These are phyloP conservation scores for Piper betle DNA, from an alignment of 164 flowering plant genomes.

Conservation along the genomic window DNA sequence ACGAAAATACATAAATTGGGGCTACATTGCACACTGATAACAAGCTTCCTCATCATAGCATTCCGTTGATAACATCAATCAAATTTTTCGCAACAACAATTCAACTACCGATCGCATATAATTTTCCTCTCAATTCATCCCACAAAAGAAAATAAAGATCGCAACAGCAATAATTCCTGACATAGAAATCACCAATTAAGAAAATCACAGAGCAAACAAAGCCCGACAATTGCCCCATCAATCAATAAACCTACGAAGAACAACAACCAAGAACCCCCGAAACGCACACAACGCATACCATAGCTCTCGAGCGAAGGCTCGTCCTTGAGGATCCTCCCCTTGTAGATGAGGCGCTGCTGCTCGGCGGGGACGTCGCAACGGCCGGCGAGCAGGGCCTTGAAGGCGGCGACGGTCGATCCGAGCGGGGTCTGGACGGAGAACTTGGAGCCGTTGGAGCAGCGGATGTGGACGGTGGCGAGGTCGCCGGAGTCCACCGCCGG, in stretches of 20 bases:
- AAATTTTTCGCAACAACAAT: no score
- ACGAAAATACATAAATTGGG: no score
- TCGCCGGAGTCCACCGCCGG: constrained; percentile 17
- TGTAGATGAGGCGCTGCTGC: constrained; percentile 74
- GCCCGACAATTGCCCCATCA: not conserved
- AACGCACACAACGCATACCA: constrained; percentile 24
- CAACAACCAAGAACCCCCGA: not conserved
- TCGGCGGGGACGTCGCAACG: constrained; percentile 63
- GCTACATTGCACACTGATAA: no score
- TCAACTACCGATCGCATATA: no score
- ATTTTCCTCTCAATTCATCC: no score
- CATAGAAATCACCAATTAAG: not conserved
- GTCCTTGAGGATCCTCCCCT: constrained; percentile 81
- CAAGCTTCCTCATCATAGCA: no score
- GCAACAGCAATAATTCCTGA: no score
- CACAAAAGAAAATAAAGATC: no score
- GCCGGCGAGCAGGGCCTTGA: constrained; percentile 48
- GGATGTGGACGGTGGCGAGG: constrained; percentile 31
- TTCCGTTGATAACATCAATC: no score
- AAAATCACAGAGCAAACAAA: not conserved
- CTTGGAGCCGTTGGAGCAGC: constrained; percentile 71
- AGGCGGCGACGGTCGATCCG: constrained; percentile 39
- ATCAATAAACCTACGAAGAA: not conserved
- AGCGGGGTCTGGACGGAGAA: constrained; percentile 42
- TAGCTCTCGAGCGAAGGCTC: constrained; percentile 77